Percentiles rank a stretch among this genome's conserved stretches.
Conservation (phyloP, 495 filamentous ascomycete species). For the Hyaloscypha variabilis region DNA sequence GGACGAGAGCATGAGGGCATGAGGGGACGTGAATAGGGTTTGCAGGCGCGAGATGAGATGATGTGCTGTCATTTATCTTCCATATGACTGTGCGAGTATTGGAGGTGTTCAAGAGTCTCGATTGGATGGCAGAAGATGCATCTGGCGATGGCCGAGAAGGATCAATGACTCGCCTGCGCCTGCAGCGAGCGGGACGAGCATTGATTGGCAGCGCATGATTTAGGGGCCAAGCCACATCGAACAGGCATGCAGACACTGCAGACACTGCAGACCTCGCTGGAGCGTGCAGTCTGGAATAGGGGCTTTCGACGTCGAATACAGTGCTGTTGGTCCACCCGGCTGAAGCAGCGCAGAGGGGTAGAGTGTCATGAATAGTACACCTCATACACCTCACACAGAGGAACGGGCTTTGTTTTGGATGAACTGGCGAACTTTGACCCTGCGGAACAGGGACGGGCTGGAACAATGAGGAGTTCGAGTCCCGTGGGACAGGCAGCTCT, state of each 20-base stretch:
- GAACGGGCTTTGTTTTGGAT: not conserved
- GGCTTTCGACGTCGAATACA: not conserved
- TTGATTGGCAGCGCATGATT: conserved; percentile 18
- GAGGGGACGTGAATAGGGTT: not conserved
- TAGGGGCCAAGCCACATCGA: not conserved
- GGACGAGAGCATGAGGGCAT: not conserved
- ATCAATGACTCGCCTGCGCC: conserved; percentile 4
- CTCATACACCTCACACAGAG: not conserved
- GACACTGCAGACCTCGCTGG: not conserved
- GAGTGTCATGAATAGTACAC: not conserved
- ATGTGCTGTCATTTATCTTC: not conserved
- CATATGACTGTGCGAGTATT: not conserved
- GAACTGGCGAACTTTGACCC: not conserved
- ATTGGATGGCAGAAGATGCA: not conserved
- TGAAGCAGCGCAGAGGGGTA: not conserved
- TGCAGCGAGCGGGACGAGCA: not conserved
- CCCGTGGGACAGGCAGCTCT: not conserved
- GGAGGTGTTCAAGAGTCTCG: not conserved
- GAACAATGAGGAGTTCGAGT: not conserved
- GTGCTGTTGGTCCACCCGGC: not conserved
- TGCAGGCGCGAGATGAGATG: not conserved
- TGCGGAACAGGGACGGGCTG: not conserved
- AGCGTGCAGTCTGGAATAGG: not conserved
- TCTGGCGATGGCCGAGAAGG: not conserved
- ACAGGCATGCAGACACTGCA: not conserved